Conservation (phyloP, 1,139 yeast species). For the Debaryomyces sp. region DNA sequence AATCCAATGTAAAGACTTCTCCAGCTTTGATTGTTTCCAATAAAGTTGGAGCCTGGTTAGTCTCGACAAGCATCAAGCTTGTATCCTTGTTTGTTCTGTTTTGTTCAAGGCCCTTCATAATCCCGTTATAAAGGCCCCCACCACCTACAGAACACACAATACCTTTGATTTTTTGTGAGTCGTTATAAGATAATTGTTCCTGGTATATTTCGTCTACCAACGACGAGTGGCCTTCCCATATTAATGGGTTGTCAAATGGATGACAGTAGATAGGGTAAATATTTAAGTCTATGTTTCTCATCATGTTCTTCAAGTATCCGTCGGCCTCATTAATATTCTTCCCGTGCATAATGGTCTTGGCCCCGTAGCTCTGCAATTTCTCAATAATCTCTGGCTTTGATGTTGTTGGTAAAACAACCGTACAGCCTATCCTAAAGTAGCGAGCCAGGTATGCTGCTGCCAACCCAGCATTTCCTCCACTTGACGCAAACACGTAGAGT, state of each 20-base stretch:
- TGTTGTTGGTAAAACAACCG: conserved; percentile 40
- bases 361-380: conserved; percentile 28
- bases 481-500: conserved; percentile 40
- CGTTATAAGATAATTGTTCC: conserved; percentile 21
- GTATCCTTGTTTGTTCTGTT: conserved; percentile 20
- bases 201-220: conserved; percentile 34
- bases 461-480: conserved; percentile 50
- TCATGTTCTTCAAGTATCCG: conserved; percentile 23
- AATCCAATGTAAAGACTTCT: conserved; percentile 28
- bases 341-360: conserved; percentile 36
- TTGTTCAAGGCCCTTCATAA: conserved; percentile 31
- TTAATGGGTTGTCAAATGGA: conserved; percentile 41
- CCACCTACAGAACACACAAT: conserved; percentile 50
- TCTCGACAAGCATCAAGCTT: conserved; percentile 38
- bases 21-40: conserved; percentile 32
- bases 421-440: conserved; percentile 31
- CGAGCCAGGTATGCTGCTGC: conserved; percentile 45
- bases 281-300: conserved; percentile 20
- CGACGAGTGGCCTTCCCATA: conserved; percentile 46
- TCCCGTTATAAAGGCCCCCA: conserved; percentile 46
- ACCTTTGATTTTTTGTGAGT: conserved; percentile 27
- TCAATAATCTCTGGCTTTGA: conserved; percentile 30
- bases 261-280: conserved; percentile 39
- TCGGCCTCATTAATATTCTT: conserved; percentile 43
- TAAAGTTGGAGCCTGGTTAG: conserved; percentile 43